phyloP scores from a whole-genome alignment of 495 filamentous ascomycete species.

The Penicillium alfredii region DNA sequence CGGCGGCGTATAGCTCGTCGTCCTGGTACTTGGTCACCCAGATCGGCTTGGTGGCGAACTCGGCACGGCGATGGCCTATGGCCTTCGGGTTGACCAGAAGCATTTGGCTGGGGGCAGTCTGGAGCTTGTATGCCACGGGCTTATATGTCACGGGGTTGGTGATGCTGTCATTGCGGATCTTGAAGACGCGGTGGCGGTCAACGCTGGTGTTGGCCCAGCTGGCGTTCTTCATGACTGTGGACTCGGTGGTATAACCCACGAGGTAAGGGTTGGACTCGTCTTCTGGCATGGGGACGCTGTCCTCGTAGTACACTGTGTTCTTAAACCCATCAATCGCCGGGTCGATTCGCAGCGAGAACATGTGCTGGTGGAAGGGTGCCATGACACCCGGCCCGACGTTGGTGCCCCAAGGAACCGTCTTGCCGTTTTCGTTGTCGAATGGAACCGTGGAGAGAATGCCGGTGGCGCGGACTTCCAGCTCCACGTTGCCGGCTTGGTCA shows the following conservation, averaged over 20 bases:
- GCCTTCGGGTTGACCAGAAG: slow-evolving; percentile 64
- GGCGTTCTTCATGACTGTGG: slow-evolving; percentile 55
- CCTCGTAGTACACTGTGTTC: slow-evolving; percentile 66
- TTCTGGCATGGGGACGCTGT: slow-evolving; percentile 66
- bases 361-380: slow-evolving; percentile 76
- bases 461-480: slow-evolving; percentile 78
- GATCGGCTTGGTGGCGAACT: slow-evolving; percentile 76
- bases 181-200: slow-evolving; percentile 64
- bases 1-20: slow-evolving; percentile 73
- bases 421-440: slow-evolving; percentile 51
- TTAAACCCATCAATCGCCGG: slow-evolving; percentile 70
- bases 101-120: slow-evolving; percentile 68
- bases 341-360: slow-evolving; percentile 84
- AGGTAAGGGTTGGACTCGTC: slow-evolving; percentile 73
- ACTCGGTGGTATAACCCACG: slow-evolving; percentile 63
- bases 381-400: slow-evolving; percentile 82
- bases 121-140: slow-evolving; percentile 74
- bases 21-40: slow-evolving; percentile 78
- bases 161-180: slow-evolving; percentile 65
- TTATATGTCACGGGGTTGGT: slow-evolving; percentile 68
- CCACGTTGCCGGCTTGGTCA: slow-evolving; percentile 75
- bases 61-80: slow-evolving; percentile 67
- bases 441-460: slow-evolving; percentile 82
- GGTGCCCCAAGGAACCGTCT: slow-evolving; percentile 72
- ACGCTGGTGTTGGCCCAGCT: slow-evolving; percentile 59